These are phyloP conservation scores for Penicillium manginii DNA, from an alignment of 495 filamentous ascomycete genomes.

Conservation along the genomic window DNA sequence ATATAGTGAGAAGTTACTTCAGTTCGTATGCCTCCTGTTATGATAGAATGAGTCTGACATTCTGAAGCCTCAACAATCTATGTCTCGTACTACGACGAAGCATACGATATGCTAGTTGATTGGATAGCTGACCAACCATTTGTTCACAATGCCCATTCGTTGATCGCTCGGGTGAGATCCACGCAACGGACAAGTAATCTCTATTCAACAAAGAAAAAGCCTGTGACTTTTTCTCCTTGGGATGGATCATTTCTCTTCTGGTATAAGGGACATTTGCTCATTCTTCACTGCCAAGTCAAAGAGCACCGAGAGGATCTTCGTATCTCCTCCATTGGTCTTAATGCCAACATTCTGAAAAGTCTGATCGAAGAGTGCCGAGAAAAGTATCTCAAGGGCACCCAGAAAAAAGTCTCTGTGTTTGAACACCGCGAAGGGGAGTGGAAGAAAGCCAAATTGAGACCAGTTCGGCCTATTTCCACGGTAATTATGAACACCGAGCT, in stretches of 20 bases:
- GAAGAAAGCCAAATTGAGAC: slow-evolving; percentile 40
- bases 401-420: slow-evolving; percentile 22
- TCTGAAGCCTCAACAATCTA: slow-evolving; percentile 32
- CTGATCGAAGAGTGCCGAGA: slow-evolving; percentile 24
- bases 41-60: slow-evolving; percentile 22
- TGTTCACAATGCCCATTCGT: slow-evolving; percentile 23
- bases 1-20: slow-evolving; percentile 32
- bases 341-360: slow-evolving; percentile 24
- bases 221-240: slow-evolving; percentile 32
- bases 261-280: slow-evolving; percentile 31
- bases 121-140: slow-evolving; percentile 30
- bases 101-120: slow-evolving; percentile 32
- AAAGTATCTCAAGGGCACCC: slow-evolving; percentile 23
- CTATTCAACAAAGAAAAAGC: slow-evolving; percentile 29
- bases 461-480: slow-evolving; percentile 71
- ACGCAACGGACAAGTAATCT: slow-evolving; percentile 12
- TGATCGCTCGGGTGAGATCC: slow-evolving; percentile 26
- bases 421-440: slow-evolving; percentile 16
- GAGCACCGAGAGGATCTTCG: slow-evolving; percentile 23
- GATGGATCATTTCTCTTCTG: slow-evolving; percentile 31
- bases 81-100: slow-evolving; percentile 31
- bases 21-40: slow-evolving; percentile 27
- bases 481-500: slow-evolving; percentile 72
- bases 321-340: slow-evolving; percentile 26
- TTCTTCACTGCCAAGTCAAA: slow-evolving; percentile 25